Percentiles rank a stretch among this genome's conserved stretches.
These are phyloP conservation scores for Aotearoamyces nothofagi DNA, from an alignment of 2,329 filamentous ascomycete species.

Conservation along the genomic window DNA sequence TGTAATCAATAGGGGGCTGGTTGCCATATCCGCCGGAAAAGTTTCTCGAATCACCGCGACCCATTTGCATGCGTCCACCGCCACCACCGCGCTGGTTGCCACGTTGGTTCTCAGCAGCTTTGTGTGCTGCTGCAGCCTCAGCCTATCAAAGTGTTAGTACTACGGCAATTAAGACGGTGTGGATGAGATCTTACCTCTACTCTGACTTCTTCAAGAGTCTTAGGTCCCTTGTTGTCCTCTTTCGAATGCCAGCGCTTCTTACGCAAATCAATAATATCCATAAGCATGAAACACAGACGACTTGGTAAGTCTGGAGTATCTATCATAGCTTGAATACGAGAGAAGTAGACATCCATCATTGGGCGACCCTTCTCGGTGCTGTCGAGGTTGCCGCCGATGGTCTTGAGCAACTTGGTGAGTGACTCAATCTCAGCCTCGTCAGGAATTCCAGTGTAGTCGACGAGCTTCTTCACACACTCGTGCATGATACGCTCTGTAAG, in stretches of 20 bases:
- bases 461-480: slow-evolving; percentile 92
- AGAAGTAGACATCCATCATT: slow-evolving; percentile 91
- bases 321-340: slow-evolving; percentile 70
- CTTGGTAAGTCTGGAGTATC: slow-evolving; percentile 70
- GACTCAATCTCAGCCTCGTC: slow-evolving; percentile 96
- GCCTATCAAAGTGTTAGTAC: slow-evolving; percentile 26
- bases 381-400: slow-evolving; percentile 81
- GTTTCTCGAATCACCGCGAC: slow-evolving; percentile 76
- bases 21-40: slow-evolving; percentile 62
- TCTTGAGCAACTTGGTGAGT: slow-evolving; percentile 80
- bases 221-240: slow-evolving; percentile 84
- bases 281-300: slow-evolving; percentile 88
- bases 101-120: slow-evolving; percentile 58
- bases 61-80: slow-evolving; percentile 52
- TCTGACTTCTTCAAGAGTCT: slow-evolving; percentile 88
- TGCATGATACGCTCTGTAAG: slow-evolving; percentile 99
- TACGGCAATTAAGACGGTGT: slow-evolving; percentile 2
- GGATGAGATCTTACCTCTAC: slow-evolving; percentile 41
- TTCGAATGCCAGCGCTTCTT: slow-evolving; percentile 68
- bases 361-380: slow-evolving; percentile 64
- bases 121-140: slow-evolving; percentile 64
- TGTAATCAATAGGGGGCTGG: slow-evolving; percentile 53
- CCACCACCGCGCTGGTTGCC: slow-evolving; percentile 51
- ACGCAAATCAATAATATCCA: slow-evolving; percentile 84
- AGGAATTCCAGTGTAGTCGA: slow-evolving; percentile 85